These are phyloP conservation scores for Debaryomyces sp. DNA, from an alignment of 1,139 yeast species.

Conservation along the genomic window DNA sequence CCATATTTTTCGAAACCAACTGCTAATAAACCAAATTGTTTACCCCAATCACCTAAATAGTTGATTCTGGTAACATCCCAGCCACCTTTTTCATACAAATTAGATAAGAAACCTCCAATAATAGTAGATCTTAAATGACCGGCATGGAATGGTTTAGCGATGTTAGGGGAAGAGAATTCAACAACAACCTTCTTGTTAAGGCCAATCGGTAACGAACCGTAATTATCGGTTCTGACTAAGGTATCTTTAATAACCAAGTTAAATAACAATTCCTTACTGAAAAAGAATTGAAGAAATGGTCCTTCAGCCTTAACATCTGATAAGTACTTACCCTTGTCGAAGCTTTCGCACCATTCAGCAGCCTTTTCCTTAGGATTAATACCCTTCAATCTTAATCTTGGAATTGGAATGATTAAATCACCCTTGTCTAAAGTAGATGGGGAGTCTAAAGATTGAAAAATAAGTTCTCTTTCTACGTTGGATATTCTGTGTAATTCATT, in stretches of 20 bases:
- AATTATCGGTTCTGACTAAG: slow-evolving; percentile 58
- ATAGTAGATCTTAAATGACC: slow-evolving; percentile 98
- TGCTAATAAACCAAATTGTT: slow-evolving; percentile 95
- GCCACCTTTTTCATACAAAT: slow-evolving; percentile 86
- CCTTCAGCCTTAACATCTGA: slow-evolving; percentile 81
- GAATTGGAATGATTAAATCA: slow-evolving; percentile 89
- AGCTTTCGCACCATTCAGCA: slow-evolving; percentile 72
- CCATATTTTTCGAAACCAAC: slow-evolving; percentile 91
- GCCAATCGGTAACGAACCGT: slow-evolving; percentile 80
- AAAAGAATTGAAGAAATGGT: slow-evolving; percentile 88
- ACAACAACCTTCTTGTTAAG: slow-evolving; percentile 71
- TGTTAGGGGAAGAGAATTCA: slow-evolving; percentile 97
- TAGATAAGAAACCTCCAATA: slow-evolving; percentile 95
- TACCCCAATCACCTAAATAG: slow-evolving; percentile 99
- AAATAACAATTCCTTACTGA: slow-evolving; percentile 65
- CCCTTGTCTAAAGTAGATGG: slow-evolving; percentile 88
- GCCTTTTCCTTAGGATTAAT: slow-evolving; percentile 85
- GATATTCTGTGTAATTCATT: slow-evolving; percentile 73
- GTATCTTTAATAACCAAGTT: slow-evolving; percentile 73
- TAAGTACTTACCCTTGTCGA: slow-evolving; percentile 69
- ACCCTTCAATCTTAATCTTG: slow-evolving; percentile 90
- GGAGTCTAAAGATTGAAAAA: slow-evolving; percentile 87
- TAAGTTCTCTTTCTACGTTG: slow-evolving; percentile 67
- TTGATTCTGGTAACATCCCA: slow-evolving; percentile 90
- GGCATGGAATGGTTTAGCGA: slow-evolving; percentile 99